These are phyloP conservation scores for Pseudomassariella vexata DNA, from an alignment of 2,329 filamentous ascomycete species.

Conservation along the genomic window DNA sequence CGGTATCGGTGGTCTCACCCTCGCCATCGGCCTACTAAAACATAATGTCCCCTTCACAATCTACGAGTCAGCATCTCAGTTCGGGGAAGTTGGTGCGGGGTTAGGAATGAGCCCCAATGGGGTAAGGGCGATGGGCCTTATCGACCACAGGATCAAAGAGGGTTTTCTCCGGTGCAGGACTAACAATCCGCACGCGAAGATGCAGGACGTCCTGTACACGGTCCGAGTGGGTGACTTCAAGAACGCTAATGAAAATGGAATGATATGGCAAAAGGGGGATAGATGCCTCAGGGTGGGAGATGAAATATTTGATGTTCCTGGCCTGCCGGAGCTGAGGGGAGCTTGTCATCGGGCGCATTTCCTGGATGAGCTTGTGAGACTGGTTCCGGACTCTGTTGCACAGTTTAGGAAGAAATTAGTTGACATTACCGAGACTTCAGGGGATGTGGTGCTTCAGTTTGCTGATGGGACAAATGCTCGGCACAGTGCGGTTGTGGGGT, in stretches of 20 bases:
- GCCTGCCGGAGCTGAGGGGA: too few relatives aligned
- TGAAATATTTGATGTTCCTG: too few relatives aligned
- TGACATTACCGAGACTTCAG: conserved; percentile 19
- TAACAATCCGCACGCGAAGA: too few relatives aligned
- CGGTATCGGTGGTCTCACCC: conserved; percentile 32
- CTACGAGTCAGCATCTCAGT: conserved; percentile 27
- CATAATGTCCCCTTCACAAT: conserved; percentile 25
- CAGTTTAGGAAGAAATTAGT: conserved; percentile 29
- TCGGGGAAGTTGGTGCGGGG: conserved; percentile 32
- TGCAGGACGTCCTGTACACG: too few relatives aligned
- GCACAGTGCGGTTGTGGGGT: conserved; percentile 45
- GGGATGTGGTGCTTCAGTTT: conserved; percentile 23
- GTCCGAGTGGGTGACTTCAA: too few relatives aligned
- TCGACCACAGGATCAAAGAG: conserved; percentile 20
- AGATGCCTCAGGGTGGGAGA: too few relatives aligned
- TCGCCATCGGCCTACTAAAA: conserved; percentile 25
- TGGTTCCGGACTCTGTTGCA: conserved; percentile 26
- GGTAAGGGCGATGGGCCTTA: conserved; percentile 21
- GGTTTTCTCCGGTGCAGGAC: too few relatives aligned
- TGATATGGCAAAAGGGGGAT: too few relatives aligned
- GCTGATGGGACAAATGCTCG: conserved; percentile 30
- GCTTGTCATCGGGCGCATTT: conserved; percentile 34
- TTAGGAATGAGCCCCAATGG: conserved; percentile 29
- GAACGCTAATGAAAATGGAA: too few relatives aligned
- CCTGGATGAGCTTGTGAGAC: conserved; percentile 31